Evolutionary conservation across 2,329 filamentous ascomycete genomes (phyloP).

Genomic region (Botrytis aclada): DNA sequence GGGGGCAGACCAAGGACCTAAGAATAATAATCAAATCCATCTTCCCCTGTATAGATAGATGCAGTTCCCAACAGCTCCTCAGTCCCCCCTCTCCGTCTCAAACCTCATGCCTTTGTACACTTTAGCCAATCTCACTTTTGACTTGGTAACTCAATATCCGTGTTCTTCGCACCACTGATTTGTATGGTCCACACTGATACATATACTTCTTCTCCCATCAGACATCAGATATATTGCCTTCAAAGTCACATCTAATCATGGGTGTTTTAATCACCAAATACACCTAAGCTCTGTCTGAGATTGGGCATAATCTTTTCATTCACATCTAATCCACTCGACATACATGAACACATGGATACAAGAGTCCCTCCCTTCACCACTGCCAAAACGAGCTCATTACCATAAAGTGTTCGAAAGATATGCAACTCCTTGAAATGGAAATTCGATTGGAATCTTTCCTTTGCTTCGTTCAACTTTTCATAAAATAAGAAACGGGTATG

Average conservation of each 20-base stretch:
- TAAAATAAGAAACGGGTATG: constrained; percentile 11
- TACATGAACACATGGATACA: constrained; percentile 4
- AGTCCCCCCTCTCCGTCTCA: neutral
- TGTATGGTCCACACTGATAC: neutral
- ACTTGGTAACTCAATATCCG: too few relatives aligned
- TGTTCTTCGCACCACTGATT: neutral
- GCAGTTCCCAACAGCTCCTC: neutral
- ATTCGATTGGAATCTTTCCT: neutral
- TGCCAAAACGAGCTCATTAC: neutral
- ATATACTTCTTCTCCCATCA: neutral
- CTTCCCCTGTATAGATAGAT: neutral
- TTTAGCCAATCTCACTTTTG: neutral
- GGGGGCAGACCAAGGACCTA: neutral
- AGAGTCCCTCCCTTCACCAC: neutral
- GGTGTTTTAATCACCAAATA: neutral
- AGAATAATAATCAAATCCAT: neutral
- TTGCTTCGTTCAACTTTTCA: neutral
- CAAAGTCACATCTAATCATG: too few relatives aligned
- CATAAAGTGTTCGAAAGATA: constrained; percentile 3
- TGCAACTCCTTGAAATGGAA: constrained; percentile 7
- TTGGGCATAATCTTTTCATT: constrained; percentile 1
- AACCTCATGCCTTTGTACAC: neutral
- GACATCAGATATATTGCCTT: neutral
- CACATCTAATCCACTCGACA: neutral
- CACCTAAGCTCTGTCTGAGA: neutral